phyloP scores from a whole-genome alignment of 148 eudicot species.

The Dianthus caryophyllus region DNA sequence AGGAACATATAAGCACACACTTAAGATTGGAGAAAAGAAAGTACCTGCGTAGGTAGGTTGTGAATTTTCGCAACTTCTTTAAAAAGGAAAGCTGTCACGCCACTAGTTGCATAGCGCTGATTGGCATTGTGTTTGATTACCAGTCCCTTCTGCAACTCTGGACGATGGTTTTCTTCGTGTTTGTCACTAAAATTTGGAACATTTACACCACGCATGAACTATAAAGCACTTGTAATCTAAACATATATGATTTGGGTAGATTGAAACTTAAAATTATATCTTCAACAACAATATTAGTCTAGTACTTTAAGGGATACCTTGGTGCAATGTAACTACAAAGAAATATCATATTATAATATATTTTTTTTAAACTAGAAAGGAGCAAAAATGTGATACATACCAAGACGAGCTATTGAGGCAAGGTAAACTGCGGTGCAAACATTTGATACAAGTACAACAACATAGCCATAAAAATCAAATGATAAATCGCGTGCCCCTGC shows the following conservation, averaged over 20 bases:
- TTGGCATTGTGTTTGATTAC: slow-evolving; percentile 96
- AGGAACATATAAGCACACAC: too few relatives aligned
- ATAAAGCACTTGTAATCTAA: too few relatives aligned
- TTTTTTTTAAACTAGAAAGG: too few relatives aligned
- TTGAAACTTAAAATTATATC: too few relatives aligned
- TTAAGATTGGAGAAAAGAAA: too few relatives aligned
- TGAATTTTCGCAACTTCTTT: slow-evolving; percentile 84
- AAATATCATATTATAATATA: too few relatives aligned
- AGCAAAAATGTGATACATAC: too few relatives aligned
- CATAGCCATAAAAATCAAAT: slow-evolving; percentile 47
- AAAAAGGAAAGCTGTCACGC: slow-evolving; percentile 83
- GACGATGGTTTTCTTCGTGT: slow-evolving; percentile 94
- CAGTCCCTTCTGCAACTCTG: slow-evolving; percentile 84
- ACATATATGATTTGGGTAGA: too few relatives aligned
- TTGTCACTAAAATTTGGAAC: slow-evolving; percentile 83
- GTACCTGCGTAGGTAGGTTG: slow-evolving; percentile 89
- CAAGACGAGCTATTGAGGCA: slow-evolving; percentile 52
- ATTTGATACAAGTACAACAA: slow-evolving; percentile 46
- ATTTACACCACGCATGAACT: too few relatives aligned
- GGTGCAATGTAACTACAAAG: too few relatives aligned
- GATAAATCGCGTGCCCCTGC: slow-evolving; percentile 64
- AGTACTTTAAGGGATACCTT: too few relatives aligned
- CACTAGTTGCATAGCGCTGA: slow-evolving; percentile 97
- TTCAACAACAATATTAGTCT: too few relatives aligned
- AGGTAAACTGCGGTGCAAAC: slow-evolving; percentile 54